Evolutionary conservation across 179 eudicot genomes (phyloP).

Genomic region (Amaranthus tricolor): DNA sequence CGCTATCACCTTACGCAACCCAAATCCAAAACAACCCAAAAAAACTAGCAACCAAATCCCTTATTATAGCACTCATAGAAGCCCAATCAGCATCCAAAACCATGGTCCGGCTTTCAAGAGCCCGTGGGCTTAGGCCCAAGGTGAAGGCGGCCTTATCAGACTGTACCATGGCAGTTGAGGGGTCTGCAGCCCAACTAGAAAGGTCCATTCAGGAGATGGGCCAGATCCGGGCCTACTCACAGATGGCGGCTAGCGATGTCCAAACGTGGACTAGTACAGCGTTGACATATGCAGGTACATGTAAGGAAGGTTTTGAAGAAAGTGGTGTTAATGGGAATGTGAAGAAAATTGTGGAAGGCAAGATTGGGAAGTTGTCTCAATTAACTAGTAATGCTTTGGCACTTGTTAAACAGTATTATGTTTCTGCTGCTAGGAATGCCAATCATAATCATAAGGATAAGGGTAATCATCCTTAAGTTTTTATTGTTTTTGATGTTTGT

Average conservation of each 20-base stretch:
- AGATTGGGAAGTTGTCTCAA: conserved; percentile 31
- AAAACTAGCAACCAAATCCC: conserved; percentile 31
- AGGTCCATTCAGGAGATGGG: conserved; percentile 26
- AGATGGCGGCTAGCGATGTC: conserved; percentile 32
- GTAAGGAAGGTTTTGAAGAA: conserved; percentile 42
- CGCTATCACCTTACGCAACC: conserved; percentile 24
- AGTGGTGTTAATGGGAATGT: conserved; percentile 28
- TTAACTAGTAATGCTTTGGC: conserved; percentile 53
- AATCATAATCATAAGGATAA: neutral
- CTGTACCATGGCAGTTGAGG: conserved; percentile 36
- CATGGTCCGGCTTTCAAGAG: conserved; percentile 24
- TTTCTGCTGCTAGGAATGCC: conserved; percentile 6
- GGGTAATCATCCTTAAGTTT: conserved; percentile 12
- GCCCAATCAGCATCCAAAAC: conserved; percentile 28
- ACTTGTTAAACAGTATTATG: conserved; percentile 35
- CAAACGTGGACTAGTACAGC: conserved; percentile 56
- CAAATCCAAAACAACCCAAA: conserved; percentile 32
- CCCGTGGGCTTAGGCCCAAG: conserved; percentile 13
- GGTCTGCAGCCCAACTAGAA: conserved; percentile 35
- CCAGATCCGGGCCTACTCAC: neutral
- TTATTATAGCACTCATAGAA: conserved; percentile 29
- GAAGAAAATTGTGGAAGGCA: conserved; percentile 26
- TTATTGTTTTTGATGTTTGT: neutral
- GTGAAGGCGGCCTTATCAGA: conserved; percentile 37
- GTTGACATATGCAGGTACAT: conserved; percentile 41